Percentiles rank a stretch among this genome's conserved stretches.
Evolutionary conservation across 139 green algal genomes (phyloP).

Genomic region (Ettlia oleoabundans): DNA sequence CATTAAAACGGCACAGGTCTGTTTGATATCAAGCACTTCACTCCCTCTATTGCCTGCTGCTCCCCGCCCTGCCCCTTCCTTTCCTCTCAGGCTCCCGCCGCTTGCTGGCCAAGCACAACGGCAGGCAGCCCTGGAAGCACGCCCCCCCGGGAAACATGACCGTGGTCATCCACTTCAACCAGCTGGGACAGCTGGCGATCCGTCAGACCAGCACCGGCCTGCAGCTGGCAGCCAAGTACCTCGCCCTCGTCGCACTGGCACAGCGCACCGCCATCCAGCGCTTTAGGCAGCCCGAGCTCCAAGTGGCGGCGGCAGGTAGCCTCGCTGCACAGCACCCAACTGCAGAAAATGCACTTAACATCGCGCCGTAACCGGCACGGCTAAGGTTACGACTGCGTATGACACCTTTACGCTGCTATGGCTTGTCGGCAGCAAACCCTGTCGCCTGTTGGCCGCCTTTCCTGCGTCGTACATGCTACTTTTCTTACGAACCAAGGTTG

Average conservation of each 20-base stretch:
- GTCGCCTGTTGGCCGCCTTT: no score
- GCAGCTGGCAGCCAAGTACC: conserved; percentile 1
- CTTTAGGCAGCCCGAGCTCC: not conserved
- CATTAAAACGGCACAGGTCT: no score
- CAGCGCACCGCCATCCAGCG: not conserved
- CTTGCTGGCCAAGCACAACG: not conserved
- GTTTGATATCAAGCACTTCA: no score
- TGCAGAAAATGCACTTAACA: not conserved
- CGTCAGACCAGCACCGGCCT: not conserved
- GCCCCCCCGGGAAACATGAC: not conserved
- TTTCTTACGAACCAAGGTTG: no score
- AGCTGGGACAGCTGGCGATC: not conserved
- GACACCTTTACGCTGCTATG: no score
- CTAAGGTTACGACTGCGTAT: no score
- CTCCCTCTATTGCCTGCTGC: not conserved
- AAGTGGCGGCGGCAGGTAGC: not conserved
- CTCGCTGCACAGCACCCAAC: not conserved
- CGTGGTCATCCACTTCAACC: conserved; percentile 6
- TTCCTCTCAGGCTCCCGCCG: not conserved
- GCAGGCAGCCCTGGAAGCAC: not conserved
- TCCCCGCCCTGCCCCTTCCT: not conserved
- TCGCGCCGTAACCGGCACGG: not conserved
- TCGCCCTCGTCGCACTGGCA: not conserved
- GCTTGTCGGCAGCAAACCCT: no score
- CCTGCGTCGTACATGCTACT: not conserved